These are phyloP conservation scores for Apophysomyces elegans DNA, from an alignment of 371 early-diverging fungal genomes.

Conservation along the genomic window DNA sequence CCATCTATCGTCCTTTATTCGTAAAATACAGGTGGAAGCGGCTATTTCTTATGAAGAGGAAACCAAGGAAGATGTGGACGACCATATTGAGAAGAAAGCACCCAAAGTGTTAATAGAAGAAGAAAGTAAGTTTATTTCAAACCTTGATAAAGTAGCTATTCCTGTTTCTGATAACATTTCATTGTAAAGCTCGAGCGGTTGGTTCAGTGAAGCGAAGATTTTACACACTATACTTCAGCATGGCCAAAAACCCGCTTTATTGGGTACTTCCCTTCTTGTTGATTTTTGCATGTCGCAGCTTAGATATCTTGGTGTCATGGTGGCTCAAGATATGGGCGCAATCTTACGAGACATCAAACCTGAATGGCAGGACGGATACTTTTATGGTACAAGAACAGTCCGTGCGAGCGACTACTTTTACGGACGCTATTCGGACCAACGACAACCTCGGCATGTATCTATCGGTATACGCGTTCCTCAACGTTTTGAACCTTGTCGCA, in stretches of 20 bases:
- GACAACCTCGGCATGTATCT: conserved; percentile 45
- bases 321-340: conserved; percentile 68
- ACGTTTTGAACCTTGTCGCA: conserved; percentile 34
- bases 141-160: too few species aligned
- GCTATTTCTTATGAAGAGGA: not conserved
- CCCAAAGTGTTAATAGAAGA: conserved; percentile 42
- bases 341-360: conserved; percentile 12
- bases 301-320: conserved; percentile 54
- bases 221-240: conserved; percentile 51
- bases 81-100: not conserved
- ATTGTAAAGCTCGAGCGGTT: conserved; percentile 39
- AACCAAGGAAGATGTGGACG: not conserved
- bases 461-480: conserved; percentile 48
- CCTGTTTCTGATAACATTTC: too few species aligned
- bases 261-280: conserved; percentile 46
- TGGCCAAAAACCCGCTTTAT: conserved; percentile 51
- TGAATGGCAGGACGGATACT: conserved; percentile 3
- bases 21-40: conserved; percentile 42
- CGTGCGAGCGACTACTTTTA: too few species aligned
- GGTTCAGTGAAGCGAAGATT: conserved; percentile 54
- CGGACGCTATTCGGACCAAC: conserved; percentile 11
- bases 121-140: conserved; percentile 28
- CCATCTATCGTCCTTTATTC: conserved; percentile 31
- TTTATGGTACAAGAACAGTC: too few species aligned
- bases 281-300: conserved; percentile 46